Percentiles rank a stretch among this genome's conserved stretches.
These are phyloP conservation scores for Chimonanthus salicifolius DNA, from an alignment of 164 flowering plant genomes.

Conservation along the genomic window DNA sequence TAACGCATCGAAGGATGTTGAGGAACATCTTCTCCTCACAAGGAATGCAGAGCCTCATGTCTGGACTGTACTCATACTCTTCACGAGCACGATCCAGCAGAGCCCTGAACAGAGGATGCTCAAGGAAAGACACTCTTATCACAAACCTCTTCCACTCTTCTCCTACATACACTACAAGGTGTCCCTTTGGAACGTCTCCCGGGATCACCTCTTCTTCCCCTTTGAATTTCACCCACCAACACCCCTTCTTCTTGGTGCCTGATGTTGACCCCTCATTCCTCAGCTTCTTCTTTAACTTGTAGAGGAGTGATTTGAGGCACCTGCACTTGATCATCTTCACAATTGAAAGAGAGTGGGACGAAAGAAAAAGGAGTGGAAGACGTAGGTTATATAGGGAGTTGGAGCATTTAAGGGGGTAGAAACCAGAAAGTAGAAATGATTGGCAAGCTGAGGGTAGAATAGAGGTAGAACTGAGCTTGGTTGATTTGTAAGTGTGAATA, in stretches of 20 bases:
- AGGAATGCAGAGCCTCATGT: slow-evolving; percentile 69
- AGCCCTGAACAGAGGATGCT: slow-evolving; percentile 68
- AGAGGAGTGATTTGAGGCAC: slow-evolving; percentile 32
- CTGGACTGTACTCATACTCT: slow-evolving; percentile 50
- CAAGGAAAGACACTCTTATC: slow-evolving; percentile 56
- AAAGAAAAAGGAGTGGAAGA: too few species aligned
- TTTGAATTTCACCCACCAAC: slow-evolving; percentile 41
- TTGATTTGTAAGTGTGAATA: not conserved
- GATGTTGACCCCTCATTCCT: slow-evolving; percentile 21
- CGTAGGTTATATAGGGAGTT: too few species aligned
- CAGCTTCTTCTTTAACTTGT: slow-evolving; percentile 46
- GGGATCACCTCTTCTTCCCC: slow-evolving; percentile 42
- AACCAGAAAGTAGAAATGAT: not conserved
- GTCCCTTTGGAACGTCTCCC: slow-evolving; percentile 84
- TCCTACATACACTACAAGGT: slow-evolving; percentile 85
- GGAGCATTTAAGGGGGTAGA: too few species aligned
- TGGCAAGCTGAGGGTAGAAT: slow-evolving; percentile 7
- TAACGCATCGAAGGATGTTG: not conserved
- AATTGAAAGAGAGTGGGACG: not conserved
- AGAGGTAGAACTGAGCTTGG: slow-evolving; percentile 22
- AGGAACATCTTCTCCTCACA: slow-evolving; percentile 61
- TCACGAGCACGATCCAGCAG: slow-evolving; percentile 77
- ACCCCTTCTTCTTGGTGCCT: not conserved
- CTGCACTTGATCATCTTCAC: slow-evolving; percentile 28
- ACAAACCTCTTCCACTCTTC: slow-evolving; percentile 58